These are phyloP conservation scores for Neofusicoccum sp. DNA, from an alignment of 2,329 filamentous ascomycete species.

Conservation along the genomic window DNA sequence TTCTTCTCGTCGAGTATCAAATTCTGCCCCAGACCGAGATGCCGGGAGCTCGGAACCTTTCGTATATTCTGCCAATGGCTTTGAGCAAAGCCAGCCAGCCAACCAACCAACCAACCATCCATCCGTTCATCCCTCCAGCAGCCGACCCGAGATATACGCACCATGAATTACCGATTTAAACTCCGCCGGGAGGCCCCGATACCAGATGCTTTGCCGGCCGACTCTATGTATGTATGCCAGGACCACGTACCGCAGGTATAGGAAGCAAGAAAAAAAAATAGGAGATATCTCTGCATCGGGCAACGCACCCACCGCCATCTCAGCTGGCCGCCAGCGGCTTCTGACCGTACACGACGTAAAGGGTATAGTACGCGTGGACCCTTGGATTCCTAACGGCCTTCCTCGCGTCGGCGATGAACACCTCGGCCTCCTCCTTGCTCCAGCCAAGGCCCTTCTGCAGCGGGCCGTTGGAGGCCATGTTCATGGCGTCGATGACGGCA, in stretches of 20 bases:
- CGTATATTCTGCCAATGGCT: no score
- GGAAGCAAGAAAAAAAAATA: background rate
- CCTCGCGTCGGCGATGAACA: conserved; percentile 42
- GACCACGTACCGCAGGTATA: background rate
- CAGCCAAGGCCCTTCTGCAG: conserved; percentile 14
- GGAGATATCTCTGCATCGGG: background rate
- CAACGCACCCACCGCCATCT: background rate
- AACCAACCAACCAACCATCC: no score
- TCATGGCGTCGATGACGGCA: conserved; percentile 18
- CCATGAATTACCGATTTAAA: no score
- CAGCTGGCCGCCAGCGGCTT: background rate
- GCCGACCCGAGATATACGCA: no score
- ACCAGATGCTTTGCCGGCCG: background rate
- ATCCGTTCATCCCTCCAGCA: no score
- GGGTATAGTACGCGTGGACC: conserved; percentile 36
- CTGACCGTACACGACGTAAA: conserved; percentile 15
- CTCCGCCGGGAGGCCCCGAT: background rate
- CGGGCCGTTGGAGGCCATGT: conserved; percentile 11
- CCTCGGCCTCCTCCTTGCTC: conserved; percentile 25
- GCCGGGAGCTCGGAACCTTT: no score
- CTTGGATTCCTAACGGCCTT: conserved; percentile 36
- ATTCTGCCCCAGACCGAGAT: no score
- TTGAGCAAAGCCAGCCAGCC: no score
- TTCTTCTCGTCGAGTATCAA: no score
- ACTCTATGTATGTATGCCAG: conserved; percentile 12